Evolutionary conservation across 805 yeast genomes (phyloP), one percentile per base, ranked within the genome.

Genomic region (Nakazawaea holstii): DNA sequence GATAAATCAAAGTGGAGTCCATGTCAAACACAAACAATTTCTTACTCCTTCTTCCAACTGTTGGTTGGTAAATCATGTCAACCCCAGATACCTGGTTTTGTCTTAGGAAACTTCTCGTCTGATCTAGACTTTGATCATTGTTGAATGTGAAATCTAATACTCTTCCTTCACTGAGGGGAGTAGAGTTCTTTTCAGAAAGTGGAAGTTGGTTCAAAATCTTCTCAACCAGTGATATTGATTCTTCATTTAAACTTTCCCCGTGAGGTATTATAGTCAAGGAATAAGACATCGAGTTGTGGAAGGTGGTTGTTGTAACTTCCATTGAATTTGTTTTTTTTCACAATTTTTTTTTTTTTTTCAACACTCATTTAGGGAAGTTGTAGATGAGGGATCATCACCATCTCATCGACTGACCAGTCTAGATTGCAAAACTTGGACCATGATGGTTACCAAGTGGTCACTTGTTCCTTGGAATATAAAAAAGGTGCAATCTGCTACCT

Each of bases 1-100:
- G 98, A 62, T 86, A 83, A 54, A 94, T 94, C 60, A 94, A 70
- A 0, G 99, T 94, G 0, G 97, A 90, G 69, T 94, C 99, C 99
- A 94, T 94, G 59, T 94, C 99, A 61, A 94, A 94, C 9, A 95
- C 87, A 52, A 87, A 82, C 43, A 94, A 70, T 57, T 79, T 76
- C 59, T 73, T 76, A 45, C 51, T 38, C 56, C 61, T 65, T 61
- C 72, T 69, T 41, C 46, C 50, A 30, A 61, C 60, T 39, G 58
- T 54, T 33, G 52, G 59, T 54, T 77, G 82, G 29, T 75, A 62
- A 9, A 76, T 57, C 17, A 76, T 48, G 49, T 78, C 82, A 6
- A 73, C 59, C 7, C 58, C 60, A 4, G 53, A 54, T 13, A 62
- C 53, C 11, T 46, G 45, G n/a, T 55, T 45, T 7, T 52, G 49